A percentile compares a stretch with the other conserved stretches of the same genome.
phyloP scores from a whole-genome alignment of 768 basidiomycete species.

The Tylopilus balloui region DNA sequence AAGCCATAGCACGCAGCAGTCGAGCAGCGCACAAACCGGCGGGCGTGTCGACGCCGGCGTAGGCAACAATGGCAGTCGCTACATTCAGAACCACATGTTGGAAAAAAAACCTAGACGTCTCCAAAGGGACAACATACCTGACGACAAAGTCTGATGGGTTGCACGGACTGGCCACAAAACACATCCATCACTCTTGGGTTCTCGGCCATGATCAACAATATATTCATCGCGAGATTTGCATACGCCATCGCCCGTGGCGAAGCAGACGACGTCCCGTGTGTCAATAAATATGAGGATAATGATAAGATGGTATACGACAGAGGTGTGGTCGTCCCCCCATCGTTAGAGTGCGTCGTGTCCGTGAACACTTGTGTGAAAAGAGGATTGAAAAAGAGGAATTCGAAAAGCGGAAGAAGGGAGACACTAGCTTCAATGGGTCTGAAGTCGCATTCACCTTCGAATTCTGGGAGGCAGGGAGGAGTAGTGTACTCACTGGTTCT shows the following conservation, averaged over 20 bases:
- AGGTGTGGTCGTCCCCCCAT: conserved; percentile 28
- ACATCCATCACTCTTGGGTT: conserved; percentile 43
- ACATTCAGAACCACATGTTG: not conserved
- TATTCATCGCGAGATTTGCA: conserved; percentile 53
- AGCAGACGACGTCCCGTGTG: conserved; percentile 60
- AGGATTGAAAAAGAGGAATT: conserved; percentile 51
- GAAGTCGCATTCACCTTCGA: conserved; percentile 1
- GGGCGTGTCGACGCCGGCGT: conserved; percentile 36
- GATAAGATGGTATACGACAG: conserved; percentile 48
- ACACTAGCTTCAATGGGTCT: conserved; percentile 63
- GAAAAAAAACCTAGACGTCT: not conserved
- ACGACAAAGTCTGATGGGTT: conserved; percentile 53
- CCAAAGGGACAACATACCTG: conserved; percentile 41
- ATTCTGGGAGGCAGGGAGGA: not conserved
- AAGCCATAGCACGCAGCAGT: conserved; percentile 66
- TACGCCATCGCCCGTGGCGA: conserved; percentile 59
- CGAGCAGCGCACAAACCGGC: conserved; percentile 55
- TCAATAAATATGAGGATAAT: conserved; percentile 60
- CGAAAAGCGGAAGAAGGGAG: conserved; percentile 55
- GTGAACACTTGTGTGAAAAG: conserved; percentile 47
- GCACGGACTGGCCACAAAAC: conserved; percentile 40
- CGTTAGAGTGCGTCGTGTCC: conserved; percentile 31
- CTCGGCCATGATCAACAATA: conserved; percentile 48
- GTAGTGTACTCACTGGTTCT: conserved; percentile 43
- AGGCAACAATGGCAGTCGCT: conserved; percentile 54